Conservation (phyloP, 2,329 filamentous ascomycete species). For the Coniochaeta pulveracea region DNA sequence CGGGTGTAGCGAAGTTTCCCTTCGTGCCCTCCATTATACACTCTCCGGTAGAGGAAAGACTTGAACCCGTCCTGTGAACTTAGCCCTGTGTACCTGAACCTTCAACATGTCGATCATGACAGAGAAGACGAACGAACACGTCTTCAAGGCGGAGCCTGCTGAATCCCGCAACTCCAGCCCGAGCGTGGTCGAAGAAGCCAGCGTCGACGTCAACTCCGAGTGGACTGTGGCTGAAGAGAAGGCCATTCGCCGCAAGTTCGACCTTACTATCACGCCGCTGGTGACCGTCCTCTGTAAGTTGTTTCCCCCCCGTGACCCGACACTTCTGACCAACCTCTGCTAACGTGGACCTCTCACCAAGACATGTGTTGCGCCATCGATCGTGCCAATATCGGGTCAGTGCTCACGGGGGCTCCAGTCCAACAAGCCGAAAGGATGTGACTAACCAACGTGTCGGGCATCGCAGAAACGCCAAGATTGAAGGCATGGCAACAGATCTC, state of each 20-base stretch:
- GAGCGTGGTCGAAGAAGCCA: constrained; percentile 3
- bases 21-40: no score
- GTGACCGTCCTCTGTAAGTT: constrained; percentile 6
- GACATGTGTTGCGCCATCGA: constrained; percentile 7
- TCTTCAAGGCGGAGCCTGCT: constrained; percentile 5
- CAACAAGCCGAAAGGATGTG: no score
- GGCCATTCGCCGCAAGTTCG: constrained; percentile 6
- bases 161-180: constrained; percentile 4
- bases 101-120: constrained; percentile 5
- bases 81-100: neutral
- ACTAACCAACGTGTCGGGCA: no score
- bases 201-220: neutral
- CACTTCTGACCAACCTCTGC: neutral
- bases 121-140: constrained; percentile 4
- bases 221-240: constrained; percentile 6
- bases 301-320: neutral
- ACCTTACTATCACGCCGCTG: constrained; percentile 5
- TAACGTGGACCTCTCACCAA: neutral
- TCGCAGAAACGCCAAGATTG: constrained; percentile 7
- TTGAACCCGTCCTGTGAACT: neutral
- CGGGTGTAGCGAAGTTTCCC: neutral
- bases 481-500: constrained; percentile 6
- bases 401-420: no score
- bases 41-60: no score
- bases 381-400: constrained; percentile 6